Evolutionary conservation across 371 early-diverging fungal species (phyloP), one percentile per base, ranked within the genome.

Genomic region (Encephalitozoon hellem): DNA sequence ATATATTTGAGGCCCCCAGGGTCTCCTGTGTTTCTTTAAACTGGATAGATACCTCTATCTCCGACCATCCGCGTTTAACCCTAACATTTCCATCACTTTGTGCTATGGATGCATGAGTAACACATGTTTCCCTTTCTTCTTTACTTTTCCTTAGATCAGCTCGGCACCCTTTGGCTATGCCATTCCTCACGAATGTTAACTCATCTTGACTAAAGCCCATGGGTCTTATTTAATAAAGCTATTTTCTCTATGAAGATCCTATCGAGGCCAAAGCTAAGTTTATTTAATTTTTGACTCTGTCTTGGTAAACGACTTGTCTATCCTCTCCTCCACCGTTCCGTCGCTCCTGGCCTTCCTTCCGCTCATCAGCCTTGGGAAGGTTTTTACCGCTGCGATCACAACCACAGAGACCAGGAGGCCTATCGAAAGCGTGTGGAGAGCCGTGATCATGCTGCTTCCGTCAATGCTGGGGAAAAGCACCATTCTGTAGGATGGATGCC

Each of bases 31-130:
- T 53, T 25, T 55, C 52, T 39, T 28, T 64, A 41, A 72, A 72
- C 12, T 72, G 49, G 9, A 72, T 34, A 65, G 41, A n/a, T 21
- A 72, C 11, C 8, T 25, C 30, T 30, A 72, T 51, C 26, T 63
- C 38, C 1, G 65, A 39, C 26, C 18, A 21, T 34, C 64, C 64
- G 9, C 25, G 26, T 12, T 21, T 63, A 34, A 72, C 21, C 38
- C 18, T 34, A 23, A 72, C 12, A 8, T 41, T 64, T 34, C 73
- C 65, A 63, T 72, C 73, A 12, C 39, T 25, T 21, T 72, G 73
- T 63, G 66, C 15, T 64, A 64, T 72, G 11, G 21, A 2, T 26
- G 65, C 1, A 9, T 9, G 51, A n/a, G 23, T 39, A 0, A 72
- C 39, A 4, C 65, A 2, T 21, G 34, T n/a, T 12, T 12, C 28